These are phyloP conservation scores for Colletotrichum lini DNA, from an alignment of 2,329 filamentous ascomycete genomes.

Conservation along the genomic window DNA sequence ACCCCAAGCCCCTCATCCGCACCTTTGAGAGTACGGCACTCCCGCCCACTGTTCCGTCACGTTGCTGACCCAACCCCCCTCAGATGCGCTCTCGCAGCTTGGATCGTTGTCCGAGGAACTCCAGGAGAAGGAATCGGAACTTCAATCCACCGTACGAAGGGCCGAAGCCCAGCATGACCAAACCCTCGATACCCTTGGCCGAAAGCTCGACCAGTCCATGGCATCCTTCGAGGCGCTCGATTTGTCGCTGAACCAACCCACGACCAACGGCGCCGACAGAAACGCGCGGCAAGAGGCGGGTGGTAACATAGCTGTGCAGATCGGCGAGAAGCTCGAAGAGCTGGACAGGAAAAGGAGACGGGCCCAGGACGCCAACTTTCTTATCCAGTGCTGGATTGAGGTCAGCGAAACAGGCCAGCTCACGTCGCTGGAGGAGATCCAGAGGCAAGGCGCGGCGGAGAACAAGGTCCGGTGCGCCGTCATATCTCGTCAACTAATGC, in stretches of 20 bases:
- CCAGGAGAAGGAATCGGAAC: conserved; percentile 90
- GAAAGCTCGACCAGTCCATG: conserved; percentile 93
- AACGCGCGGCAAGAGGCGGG: conserved; percentile 70
- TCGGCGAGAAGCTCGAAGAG: conserved; percentile 93
- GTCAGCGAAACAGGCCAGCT: conserved; percentile 92
- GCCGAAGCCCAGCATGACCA: conserved; percentile 94
- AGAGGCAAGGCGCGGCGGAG: conserved; percentile 86
- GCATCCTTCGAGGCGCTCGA: conserved; percentile 93
- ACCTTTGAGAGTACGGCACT: conserved; percentile 82
- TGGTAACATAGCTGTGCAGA: conserved; percentile 93
- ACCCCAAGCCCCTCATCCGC: conserved; percentile 96
- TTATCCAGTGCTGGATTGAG: conserved; percentile 97
- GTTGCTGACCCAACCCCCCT: conserved; percentile 46
- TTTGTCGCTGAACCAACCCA: conserved; percentile 78
- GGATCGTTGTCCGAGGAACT: conserved; percentile 84
- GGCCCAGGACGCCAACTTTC: conserved; percentile 92
- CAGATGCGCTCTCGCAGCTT: conserved; percentile 77
- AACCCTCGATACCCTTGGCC: conserved; percentile 88
- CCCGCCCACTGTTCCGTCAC: background rate
- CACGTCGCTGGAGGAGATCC: conserved; percentile 88
- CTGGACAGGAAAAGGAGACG: conserved; percentile 91
- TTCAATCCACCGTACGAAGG: conserved; percentile 88
- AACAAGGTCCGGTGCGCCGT: conserved; percentile 95
- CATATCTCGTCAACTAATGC: conserved; percentile 92
- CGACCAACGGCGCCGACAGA: conserved; percentile 51